Percentiles rank a stretch among this genome's conserved stretches.
Conservation (phyloP, 352 stramenopile species). For the Phytophthora sp. region DNA sequence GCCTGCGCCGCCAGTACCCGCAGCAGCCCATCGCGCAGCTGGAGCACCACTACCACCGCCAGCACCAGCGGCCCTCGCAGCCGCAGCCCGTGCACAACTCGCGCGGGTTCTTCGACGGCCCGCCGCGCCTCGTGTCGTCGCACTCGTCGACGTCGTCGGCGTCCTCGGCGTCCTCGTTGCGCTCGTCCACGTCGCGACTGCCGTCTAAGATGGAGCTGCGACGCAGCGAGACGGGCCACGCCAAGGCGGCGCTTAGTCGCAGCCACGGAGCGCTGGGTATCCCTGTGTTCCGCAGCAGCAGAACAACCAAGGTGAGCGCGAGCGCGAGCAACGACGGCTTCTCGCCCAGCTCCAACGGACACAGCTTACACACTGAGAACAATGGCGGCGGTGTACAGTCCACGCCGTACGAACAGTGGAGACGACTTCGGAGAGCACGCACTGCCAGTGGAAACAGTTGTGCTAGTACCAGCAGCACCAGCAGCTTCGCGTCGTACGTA, state of each 20-base stretch:
- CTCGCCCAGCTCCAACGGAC: conserved; percentile 17
- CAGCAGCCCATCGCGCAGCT: conserved; percentile 43
- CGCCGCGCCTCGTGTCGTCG: conserved; percentile 17
- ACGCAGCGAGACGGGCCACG: conserved; percentile 9
- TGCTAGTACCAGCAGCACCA: conserved; percentile 63
- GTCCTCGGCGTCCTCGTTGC: conserved; percentile 8
- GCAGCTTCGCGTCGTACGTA: conserved; percentile 56
- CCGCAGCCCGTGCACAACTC: conserved; percentile 10
- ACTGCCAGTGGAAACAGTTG: conserved; percentile 75
- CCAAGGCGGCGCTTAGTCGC: conserved; percentile 14
- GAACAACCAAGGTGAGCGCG: conserved; percentile 32
- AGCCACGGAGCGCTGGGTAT: conserved; percentile 34
- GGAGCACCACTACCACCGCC: conserved; percentile 39
- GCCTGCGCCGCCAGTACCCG: conserved; percentile 30
- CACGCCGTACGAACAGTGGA: conserved; percentile 44
- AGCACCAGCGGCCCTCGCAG: conserved; percentile 19
- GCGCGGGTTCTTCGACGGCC: conserved; percentile 13
- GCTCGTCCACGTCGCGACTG: conserved; percentile 23
- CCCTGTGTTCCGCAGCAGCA: conserved; percentile 55
- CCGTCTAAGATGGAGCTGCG: conserved; percentile 29
- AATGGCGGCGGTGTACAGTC: conserved; percentile 1
- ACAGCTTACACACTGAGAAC: conserved; percentile 13
- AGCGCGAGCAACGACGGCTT: conserved; percentile 13
- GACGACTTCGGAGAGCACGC: conserved; percentile 48
- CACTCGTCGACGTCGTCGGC: conserved; percentile 1